phyloP scores from a whole-genome alignment of 129 eudicot genomes.

The Centrapalus pauciflorus region DNA sequence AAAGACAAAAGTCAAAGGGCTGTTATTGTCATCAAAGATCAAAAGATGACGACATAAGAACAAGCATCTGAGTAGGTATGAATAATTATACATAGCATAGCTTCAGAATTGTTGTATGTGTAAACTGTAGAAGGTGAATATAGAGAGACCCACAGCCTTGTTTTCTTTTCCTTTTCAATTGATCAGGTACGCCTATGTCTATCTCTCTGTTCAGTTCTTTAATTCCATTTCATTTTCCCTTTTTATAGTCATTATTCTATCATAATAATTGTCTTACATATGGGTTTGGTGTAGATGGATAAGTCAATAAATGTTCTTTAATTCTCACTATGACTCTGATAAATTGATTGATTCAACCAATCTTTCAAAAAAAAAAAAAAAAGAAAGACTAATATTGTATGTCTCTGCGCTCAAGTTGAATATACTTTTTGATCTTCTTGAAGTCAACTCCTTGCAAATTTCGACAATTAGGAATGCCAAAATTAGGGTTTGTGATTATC shows the following conservation, averaged over 20 bases:
- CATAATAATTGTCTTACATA: not conserved
- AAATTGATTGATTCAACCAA: slow-evolving; percentile 3
- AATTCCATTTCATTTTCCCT: not conserved
- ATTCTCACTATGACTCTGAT: not conserved
- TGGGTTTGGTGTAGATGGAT: slow-evolving; percentile 17
- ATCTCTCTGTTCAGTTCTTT: slow-evolving; percentile 15
- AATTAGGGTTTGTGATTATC: slow-evolving; percentile 20
- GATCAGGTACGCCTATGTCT: slow-evolving; percentile 17
- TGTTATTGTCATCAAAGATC: not conserved
- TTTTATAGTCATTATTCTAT: not conserved
- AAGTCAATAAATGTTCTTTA: slow-evolving; percentile 6
- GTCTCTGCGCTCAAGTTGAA: slow-evolving; percentile 4
- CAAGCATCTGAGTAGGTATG: not conserved
- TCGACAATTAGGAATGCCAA: slow-evolving; percentile 28
- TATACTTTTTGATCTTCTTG: not conserved
- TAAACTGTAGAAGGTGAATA: not conserved
- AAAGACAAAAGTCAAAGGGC: slow-evolving; percentile 2
- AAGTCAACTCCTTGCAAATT: not conserved
- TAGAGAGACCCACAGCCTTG: slow-evolving; percentile 11
- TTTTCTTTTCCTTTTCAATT: slow-evolving; percentile 11
- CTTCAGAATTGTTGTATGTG: not conserved
- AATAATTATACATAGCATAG: not conserved
- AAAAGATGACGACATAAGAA: not conserved
- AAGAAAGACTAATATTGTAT: too few species aligned
- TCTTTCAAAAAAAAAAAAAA: too few species aligned